phyloP scores from a whole-genome alignment of 2,329 filamentous ascomycete species.

The Ascochyta fabae region DNA sequence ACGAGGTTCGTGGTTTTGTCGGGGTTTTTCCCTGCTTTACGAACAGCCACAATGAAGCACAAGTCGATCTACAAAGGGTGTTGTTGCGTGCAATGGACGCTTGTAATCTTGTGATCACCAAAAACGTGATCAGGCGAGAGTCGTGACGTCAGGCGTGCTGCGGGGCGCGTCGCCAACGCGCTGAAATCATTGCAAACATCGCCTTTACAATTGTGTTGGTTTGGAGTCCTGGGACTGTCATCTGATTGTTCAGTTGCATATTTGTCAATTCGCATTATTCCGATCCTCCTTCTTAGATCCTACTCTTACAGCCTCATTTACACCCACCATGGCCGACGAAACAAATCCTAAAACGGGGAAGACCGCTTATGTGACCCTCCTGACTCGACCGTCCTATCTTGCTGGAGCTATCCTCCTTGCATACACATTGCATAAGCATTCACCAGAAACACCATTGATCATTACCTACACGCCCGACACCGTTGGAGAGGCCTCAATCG shows the following conservation, averaged over 20 bases:
- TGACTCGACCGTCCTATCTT: constrained; percentile 60
- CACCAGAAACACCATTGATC: constrained; percentile 56
- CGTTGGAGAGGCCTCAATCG: constrained; percentile 50
- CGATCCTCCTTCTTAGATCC: neutral
- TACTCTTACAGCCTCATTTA: neutral
- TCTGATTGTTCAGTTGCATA: neutral
- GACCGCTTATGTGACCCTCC: constrained; percentile 58
- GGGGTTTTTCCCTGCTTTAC: neutral
- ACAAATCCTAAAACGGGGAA: constrained; percentile 7
- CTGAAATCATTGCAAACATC: constrained; percentile 5
- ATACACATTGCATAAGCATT: constrained; percentile 56
- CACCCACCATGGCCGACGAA: constrained; percentile 17
- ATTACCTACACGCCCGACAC: constrained; percentile 56
- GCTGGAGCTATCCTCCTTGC: constrained; percentile 60
- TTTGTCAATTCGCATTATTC: neutral
- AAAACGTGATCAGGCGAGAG: constrained; percentile 20
- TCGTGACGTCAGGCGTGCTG: constrained; percentile 31
- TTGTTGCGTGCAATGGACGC: neutral
- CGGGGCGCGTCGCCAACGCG: constrained; percentile 11
- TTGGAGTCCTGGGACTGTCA: neutral
- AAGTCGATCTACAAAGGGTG: neutral
- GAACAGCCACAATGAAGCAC: neutral
- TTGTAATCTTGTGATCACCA: neutral
- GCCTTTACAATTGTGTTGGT: neutral
- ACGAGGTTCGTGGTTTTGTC: neutral